Conservation (phyloP, 1,284 basidiomycete species). For the Melampsora abietis-canadensis region DNA sequence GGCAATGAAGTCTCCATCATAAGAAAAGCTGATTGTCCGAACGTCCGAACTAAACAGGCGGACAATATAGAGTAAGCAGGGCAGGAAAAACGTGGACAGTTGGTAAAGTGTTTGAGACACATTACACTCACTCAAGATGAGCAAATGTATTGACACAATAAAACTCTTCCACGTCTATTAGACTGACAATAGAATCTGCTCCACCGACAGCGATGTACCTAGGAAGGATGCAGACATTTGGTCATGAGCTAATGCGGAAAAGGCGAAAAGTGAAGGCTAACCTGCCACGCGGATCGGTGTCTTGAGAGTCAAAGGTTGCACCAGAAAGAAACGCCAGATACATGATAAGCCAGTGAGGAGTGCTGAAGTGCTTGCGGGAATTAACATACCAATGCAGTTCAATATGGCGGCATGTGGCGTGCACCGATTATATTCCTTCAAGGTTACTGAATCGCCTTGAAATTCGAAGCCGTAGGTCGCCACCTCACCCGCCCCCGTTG, state of each 20-base stretch:
- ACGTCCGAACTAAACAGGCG: conserved; percentile 13
- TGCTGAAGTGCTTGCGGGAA: not conserved
- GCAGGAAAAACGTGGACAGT: no score
- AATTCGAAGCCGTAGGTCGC: conserved; percentile 13
- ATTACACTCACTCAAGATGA: conserved; percentile 14
- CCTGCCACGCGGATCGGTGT: conserved; percentile 28
- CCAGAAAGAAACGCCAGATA: not conserved
- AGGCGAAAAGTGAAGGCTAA: not conserved
- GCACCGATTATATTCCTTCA: conserved; percentile 22
- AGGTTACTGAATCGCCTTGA: conserved; percentile 7
- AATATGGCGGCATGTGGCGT: conserved; percentile 24
- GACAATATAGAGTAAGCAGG: not conserved
- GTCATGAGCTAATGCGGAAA: no score
- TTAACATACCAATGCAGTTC: conserved; percentile 20
- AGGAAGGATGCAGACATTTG: not conserved
- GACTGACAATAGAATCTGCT: conserved; percentile 27
- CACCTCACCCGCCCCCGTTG: conserved; percentile 20
- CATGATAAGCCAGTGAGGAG: not conserved
- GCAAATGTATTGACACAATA: conserved; percentile 36
- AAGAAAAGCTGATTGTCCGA: conserved; percentile 49
- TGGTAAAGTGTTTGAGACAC: no score
- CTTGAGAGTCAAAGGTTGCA: not conserved
- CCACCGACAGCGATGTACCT: conserved; percentile 29
- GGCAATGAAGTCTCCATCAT: conserved; percentile 51
- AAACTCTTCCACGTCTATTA: conserved; percentile 24